A percentile compares a stretch with the other conserved stretches of the same genome.
These are phyloP conservation scores for Cladosporium oxysporum DNA, from an alignment of 2,329 filamentous ascomycete species.

Conservation along the genomic window DNA sequence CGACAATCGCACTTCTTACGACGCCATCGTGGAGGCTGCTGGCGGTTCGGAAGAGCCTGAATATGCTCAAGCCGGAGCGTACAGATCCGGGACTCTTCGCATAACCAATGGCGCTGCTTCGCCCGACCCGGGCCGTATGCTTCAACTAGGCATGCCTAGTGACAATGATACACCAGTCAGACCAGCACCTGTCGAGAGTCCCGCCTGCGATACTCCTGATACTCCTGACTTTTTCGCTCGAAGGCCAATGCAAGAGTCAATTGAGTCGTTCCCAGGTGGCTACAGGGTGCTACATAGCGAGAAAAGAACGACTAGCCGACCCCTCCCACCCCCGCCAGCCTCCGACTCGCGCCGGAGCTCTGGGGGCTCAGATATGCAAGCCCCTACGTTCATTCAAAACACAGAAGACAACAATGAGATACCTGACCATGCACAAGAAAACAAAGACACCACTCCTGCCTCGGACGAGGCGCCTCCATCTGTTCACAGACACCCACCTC, in stretches of 20 bases:
- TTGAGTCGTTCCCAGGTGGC: slow-evolving; percentile 10
- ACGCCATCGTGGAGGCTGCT: background rate
- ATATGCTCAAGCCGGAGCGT: slow-evolving; percentile 44
- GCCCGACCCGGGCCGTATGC: slow-evolving; percentile 39
- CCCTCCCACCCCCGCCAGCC: slow-evolving; percentile 10
- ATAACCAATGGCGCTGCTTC: slow-evolving; percentile 52
- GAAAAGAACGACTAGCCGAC: slow-evolving; percentile 9
- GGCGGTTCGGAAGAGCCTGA: slow-evolving; percentile 40
- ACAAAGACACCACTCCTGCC: background rate
- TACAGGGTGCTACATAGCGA: slow-evolving; percentile 13
- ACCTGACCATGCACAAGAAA: background rate
- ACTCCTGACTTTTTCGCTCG: background rate
- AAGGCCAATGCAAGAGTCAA: background rate
- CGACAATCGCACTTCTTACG: background rate
- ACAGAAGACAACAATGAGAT: background rate
- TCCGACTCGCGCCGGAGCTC: slow-evolving; percentile 7
- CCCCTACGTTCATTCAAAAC: background rate
- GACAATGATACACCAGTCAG: background rate
- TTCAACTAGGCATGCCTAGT: background rate
- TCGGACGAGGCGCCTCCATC: background rate
- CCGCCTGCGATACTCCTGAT: background rate
- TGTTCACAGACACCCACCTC: slow-evolving; percentile 7
- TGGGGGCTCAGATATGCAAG: background rate
- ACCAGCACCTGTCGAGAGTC: background rate
- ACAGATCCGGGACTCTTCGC: slow-evolving; percentile 46